Percentiles rank a stretch among this genome's conserved stretches.
These are phyloP conservation scores for Lablab purpureus DNA, from an alignment of 306 rosid species.

Conservation along the genomic window DNA sequence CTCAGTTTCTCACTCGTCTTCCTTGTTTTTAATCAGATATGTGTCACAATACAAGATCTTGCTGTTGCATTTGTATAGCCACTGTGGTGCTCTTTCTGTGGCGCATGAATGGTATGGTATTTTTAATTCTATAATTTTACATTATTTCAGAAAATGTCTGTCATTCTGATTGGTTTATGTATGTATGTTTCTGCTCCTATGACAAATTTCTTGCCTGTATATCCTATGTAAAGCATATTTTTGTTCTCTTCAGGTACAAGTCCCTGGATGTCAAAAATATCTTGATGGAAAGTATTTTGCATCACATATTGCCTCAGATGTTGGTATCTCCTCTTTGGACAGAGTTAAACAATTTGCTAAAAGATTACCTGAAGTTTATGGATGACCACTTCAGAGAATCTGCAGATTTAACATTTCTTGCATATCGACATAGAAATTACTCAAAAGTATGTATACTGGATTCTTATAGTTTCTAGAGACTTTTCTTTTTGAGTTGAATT, in stretches of 20 bases:
- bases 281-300: constrained; percentile 87
- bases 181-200: constrained; percentile 15
- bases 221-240: constrained; percentile 35
- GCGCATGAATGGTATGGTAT: constrained; percentile 81
- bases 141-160: not conserved
- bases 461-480: constrained; percentile 33
- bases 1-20: not conserved
- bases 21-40: constrained; percentile 63
- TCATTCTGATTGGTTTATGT: constrained; percentile 7
- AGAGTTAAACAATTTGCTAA: constrained; percentile 69
- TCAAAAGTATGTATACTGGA: constrained; percentile 70
- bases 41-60: constrained; percentile 81
- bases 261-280: constrained; percentile 91
- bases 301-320: constrained; percentile 94
- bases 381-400: constrained; percentile 97
- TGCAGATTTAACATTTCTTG: constrained; percentile 94
- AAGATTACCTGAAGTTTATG: constrained; percentile 95
- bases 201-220: constrained; percentile 20
- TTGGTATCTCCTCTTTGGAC: constrained; percentile 86
- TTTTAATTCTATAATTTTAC: constrained; percentile 29
- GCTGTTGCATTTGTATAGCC: constrained; percentile 81
- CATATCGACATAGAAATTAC: constrained; percentile 95
- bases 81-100: constrained; percentile 78
- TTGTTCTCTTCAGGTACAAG: constrained; percentile 74
- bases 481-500: constrained; percentile 36